A percentile compares a stretch with the other conserved stretches of the same genome.
Evolutionary conservation across 108 stramenopile species (phyloP).

Genomic region (Discostella stelligeroides): DNA sequence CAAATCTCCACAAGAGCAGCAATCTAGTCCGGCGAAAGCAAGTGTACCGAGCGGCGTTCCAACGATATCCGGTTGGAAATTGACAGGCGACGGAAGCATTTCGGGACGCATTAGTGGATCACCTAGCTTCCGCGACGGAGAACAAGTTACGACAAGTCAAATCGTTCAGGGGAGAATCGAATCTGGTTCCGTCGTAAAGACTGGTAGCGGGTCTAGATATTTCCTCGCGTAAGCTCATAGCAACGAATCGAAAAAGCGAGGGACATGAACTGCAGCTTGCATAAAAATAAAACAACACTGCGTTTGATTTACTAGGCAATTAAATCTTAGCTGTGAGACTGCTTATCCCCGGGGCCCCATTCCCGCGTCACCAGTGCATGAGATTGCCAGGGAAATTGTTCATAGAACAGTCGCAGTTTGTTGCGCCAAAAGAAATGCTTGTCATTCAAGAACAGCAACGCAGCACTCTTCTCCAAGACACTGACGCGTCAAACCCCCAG

Average conservation of each 20-base stretch:
- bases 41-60: constrained; percentile 67
- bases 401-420: no score
- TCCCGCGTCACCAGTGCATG: no score
- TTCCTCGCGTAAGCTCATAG: constrained; percentile 47
- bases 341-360: no score
- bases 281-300: not conserved
- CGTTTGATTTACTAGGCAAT: constrained; percentile 6
- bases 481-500: no score
- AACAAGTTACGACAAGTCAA: constrained; percentile 70
- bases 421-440: no score
- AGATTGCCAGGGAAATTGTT: no score
- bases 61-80: constrained; percentile 65
- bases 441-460: no score
- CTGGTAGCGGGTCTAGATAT: constrained; percentile 76
- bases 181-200: constrained; percentile 65
- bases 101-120: constrained; percentile 69
- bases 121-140: constrained; percentile 63
- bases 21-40: constrained; percentile 18
- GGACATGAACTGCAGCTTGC: not conserved
- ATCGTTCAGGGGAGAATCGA: constrained; percentile 62
- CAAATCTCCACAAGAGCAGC: constrained; percentile 5
- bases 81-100: constrained; percentile 69
- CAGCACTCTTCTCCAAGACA: no score
- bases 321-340: no score
- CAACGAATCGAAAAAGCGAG: not conserved